Conservation (phyloP, 352 stramenopile genomes). For the Phytopythium kandeliae region DNA sequence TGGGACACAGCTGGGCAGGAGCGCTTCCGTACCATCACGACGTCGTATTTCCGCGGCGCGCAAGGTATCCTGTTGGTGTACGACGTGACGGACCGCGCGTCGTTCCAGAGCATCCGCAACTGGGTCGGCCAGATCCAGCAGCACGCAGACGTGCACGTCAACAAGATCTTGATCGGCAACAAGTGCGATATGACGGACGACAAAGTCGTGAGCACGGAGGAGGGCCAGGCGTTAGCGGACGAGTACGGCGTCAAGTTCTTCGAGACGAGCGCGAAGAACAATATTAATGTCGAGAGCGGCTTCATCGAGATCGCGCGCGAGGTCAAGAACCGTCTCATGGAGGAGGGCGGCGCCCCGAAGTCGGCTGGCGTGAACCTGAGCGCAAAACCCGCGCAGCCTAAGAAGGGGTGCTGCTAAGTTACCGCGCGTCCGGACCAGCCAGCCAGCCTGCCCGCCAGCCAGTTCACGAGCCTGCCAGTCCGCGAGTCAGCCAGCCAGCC, state of each 20-base stretch:
- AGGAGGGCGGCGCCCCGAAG: slow-evolving; percentile 84
- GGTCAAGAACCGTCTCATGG: slow-evolving; percentile 88
- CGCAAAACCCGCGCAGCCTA: slow-evolving; percentile 59
- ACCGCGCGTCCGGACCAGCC: background rate
- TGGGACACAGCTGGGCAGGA: slow-evolving; percentile 99
- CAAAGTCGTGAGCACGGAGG: slow-evolving; percentile 94
- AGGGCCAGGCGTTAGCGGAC: slow-evolving; percentile 92
- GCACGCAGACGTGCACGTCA: slow-evolving; percentile 98
- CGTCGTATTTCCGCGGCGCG: slow-evolving; percentile 98
- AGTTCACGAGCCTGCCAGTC: background rate
- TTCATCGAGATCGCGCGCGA: slow-evolving; percentile 88
- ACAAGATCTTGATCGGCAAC: slow-evolving; percentile 99
- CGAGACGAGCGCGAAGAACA: slow-evolving; percentile 94
- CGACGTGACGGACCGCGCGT: slow-evolving; percentile 96
- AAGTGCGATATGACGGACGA: slow-evolving; percentile 99
- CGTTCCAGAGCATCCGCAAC: slow-evolving; percentile 97
- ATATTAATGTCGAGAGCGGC: slow-evolving; percentile 93
- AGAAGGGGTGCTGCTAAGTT: slow-evolving; percentile 85
- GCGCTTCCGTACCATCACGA: slow-evolving; percentile 99
- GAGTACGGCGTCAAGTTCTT: slow-evolving; percentile 96
- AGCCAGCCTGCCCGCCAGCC: background rate
- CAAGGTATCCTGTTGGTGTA: slow-evolving; percentile 99
- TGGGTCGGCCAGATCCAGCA: slow-evolving; percentile 98
- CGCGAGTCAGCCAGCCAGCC: background rate
- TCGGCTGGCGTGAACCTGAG: slow-evolving; percentile 81